Percentiles rank a stretch among this genome's conserved stretches.
Conservation (phyloP, 805 yeast genomes). For the Debaryomyces castellii region DNA sequence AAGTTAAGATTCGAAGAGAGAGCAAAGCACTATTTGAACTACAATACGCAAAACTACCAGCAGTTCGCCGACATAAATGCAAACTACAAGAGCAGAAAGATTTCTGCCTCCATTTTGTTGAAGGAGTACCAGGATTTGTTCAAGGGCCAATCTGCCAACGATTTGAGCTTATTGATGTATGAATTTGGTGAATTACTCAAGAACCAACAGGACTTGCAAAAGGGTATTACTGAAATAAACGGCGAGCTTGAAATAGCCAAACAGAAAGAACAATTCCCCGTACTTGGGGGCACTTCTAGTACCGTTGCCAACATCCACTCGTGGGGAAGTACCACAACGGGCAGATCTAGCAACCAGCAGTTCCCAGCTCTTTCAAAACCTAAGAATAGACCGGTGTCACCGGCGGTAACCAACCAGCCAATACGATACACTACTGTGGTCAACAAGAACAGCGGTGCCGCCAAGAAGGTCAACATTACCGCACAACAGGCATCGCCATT, state of each 20-base stretch:
- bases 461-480: slow-evolving; percentile 10
- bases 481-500: slow-evolving; percentile 16
- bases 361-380: slow-evolving; percentile 38
- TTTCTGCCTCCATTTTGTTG: slow-evolving; percentile 50
- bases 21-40: slow-evolving; percentile 74
- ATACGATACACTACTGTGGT: slow-evolving; percentile 36
- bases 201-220: slow-evolving; percentile 41
- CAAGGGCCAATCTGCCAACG: slow-evolving; percentile 37
- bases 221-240: slow-evolving; percentile 29
- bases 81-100: slow-evolving; percentile 42
- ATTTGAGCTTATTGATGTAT: slow-evolving; percentile 54
- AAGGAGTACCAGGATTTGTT: slow-evolving; percentile 50
- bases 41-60: slow-evolving; percentile 46
- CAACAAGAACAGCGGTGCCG: slow-evolving; percentile 14
- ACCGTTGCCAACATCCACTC: slow-evolving; percentile 16
- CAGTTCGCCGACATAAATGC: slow-evolving; percentile 51
- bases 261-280: slow-evolving; percentile 48
- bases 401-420: slow-evolving; percentile 20
- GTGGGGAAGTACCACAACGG: slow-evolving; percentile 21
- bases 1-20: slow-evolving; percentile 73
- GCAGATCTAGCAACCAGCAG: slow-evolving; percentile 17
- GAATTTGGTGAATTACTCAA: slow-evolving; percentile 63
- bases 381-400: slow-evolving; percentile 11
- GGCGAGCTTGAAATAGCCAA: slow-evolving; percentile 18
- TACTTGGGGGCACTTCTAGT: slow-evolving; percentile 29